These are phyloP conservation scores for Leishmania martiniquensis DNA, from an alignment of 208 protist genomes.

Conservation along the genomic window DNA sequence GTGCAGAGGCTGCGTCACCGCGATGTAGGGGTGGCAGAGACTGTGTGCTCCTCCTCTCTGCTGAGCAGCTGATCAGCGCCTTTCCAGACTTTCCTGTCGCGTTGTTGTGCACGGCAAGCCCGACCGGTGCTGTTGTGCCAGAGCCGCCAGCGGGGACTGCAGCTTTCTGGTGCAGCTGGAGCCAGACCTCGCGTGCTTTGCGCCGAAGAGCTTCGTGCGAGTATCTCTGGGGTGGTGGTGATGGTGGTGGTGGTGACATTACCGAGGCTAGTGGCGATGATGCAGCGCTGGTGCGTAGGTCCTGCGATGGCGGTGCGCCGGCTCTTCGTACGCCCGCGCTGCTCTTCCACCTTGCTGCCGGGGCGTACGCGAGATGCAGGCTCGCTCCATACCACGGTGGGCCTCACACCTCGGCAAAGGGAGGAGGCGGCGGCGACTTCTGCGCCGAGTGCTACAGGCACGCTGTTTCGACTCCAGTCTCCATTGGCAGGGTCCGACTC, in stretches of 20 bases:
- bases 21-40: neutral
- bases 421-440: neutral
- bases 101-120: conserved; percentile 42
- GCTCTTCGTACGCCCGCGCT: neutral
- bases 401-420: neutral
- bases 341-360: neutral
- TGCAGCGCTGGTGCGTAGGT: conserved; percentile 42
- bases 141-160: conserved; percentile 20
- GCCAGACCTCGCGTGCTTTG: conserved; percentile 19
- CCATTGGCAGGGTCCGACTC: conserved; percentile 9
- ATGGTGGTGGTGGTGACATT: conserved; percentile 58
- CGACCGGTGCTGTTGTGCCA: conserved; percentile 28
- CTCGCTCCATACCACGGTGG: neutral
- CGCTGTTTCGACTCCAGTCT: neutral
- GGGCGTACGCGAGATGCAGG: neutral
- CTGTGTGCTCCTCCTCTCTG: conserved; percentile 40
- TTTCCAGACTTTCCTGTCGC: conserved; percentile 38
- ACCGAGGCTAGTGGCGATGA: conserved; percentile 43
- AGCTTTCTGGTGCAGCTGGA: conserved; percentile 28
- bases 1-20: neutral
- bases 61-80: conserved; percentile 36
- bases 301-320: conserved; percentile 30
- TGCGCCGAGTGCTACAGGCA: neutral
- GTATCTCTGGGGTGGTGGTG: conserved; percentile 41
- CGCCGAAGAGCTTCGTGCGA: conserved; percentile 26